Evolutionary conservation across 352 stramenopile genomes (phyloP).

Genomic region (Pythium phragmitis): DNA sequence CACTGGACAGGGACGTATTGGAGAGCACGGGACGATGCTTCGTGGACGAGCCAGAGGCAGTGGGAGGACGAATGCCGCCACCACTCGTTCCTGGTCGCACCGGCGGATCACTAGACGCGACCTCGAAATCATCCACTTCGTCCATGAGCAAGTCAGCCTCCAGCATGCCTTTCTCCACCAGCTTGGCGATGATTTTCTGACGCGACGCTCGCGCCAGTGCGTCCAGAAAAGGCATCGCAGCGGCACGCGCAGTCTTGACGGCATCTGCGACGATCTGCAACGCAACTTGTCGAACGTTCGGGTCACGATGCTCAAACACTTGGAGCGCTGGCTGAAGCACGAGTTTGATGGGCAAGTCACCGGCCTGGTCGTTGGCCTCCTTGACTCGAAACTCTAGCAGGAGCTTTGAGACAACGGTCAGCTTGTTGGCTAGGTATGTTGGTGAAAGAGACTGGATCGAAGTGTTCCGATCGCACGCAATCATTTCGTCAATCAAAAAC

Average conservation of each 20-base stretch:
- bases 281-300: slow-evolving; percentile 54
- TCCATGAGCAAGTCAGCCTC: slow-evolving; percentile 83
- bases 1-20: slow-evolving; percentile 51
- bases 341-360: slow-evolving; percentile 55
- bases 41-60: slow-evolving; percentile 69
- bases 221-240: slow-evolving; percentile 72
- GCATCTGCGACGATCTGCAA: slow-evolving; percentile 71
- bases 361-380: slow-evolving; percentile 39
- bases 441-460: slow-evolving; percentile 50
- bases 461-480: slow-evolving; percentile 60
- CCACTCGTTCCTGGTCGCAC: slow-evolving; percentile 54
- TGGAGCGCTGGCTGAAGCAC: slow-evolving; percentile 67
- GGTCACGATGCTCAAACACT: slow-evolving; percentile 74
- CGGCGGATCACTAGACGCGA: slow-evolving; percentile 28
- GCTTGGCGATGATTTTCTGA: slow-evolving; percentile 82
- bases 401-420: slow-evolving; percentile 69
- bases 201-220: slow-evolving; percentile 53
- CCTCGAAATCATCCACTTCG: slow-evolving; percentile 81
- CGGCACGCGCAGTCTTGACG: slow-evolving; percentile 53
- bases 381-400: slow-evolving; percentile 76
- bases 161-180: slow-evolving; percentile 69
- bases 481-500: slow-evolving; percentile 80
- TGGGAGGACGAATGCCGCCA: slow-evolving; percentile 51
- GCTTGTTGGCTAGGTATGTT: slow-evolving; percentile 69
- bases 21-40: slow-evolving; percentile 71